These are phyloP conservation scores for Fusarium paranaense DNA, from an alignment of 2,329 filamentous ascomycete species.

Conservation along the genomic window DNA sequence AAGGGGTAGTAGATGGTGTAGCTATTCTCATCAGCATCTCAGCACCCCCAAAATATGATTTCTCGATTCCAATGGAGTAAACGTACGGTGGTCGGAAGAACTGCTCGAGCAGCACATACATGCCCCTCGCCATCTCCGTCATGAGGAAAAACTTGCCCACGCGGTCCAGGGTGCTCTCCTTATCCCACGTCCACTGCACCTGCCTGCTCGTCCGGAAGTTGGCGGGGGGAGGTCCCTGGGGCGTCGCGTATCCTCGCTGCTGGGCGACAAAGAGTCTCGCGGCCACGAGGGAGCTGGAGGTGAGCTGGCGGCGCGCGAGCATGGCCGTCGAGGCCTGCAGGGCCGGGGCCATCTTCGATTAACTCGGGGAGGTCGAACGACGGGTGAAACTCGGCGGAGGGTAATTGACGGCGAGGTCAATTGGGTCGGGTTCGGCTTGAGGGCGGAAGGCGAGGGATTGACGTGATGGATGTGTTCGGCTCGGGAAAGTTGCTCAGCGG, in stretches of 20 bases:
- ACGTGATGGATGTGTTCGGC: constrained; percentile 45
- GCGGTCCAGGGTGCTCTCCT: constrained; percentile 82
- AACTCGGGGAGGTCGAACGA: constrained; percentile 18
- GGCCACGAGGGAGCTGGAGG: constrained; percentile 40
- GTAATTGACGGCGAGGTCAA: constrained; percentile 46
- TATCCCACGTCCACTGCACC: constrained; percentile 83
- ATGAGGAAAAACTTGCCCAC: constrained; percentile 94
- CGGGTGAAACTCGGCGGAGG: constrained; percentile 25
- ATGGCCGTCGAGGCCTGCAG: constrained; percentile 48
- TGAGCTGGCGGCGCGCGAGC: constrained; percentile 52
- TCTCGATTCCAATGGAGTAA: neutral
- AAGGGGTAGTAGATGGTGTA: constrained; percentile 99
- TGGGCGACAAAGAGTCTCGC: constrained; percentile 41
- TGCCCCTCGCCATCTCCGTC: constrained; percentile 95
- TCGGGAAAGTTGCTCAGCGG: constrained; percentile 49
- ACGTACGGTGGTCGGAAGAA: constrained; percentile 98
- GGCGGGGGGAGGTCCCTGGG: constrained; percentile 80
- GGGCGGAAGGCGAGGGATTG: constrained; percentile 45
- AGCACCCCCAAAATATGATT: no score
- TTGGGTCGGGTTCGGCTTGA: constrained; percentile 37
- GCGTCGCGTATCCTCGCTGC: constrained; percentile 69
- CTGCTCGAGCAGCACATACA: constrained; percentile 98
- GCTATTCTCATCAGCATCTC: constrained; percentile 59
- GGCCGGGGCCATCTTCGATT: constrained; percentile 48
- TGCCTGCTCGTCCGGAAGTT: constrained; percentile 82